Conservation (phyloP, 2,329 filamentous ascomycete species). For the Bisporella sp. region DNA sequence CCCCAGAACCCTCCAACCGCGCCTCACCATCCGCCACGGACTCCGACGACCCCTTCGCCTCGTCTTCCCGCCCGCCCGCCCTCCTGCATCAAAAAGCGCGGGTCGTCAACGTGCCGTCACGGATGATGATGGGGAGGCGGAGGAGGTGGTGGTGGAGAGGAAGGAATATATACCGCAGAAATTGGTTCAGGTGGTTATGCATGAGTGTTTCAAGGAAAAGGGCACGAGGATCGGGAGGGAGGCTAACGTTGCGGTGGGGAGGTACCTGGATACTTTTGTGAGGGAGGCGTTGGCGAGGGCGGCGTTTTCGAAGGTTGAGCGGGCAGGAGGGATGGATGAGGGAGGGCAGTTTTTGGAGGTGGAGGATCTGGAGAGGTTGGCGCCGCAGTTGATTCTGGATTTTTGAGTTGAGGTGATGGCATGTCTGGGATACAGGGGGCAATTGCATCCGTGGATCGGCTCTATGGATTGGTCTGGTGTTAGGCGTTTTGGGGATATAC, state of each 20-base stretch:
- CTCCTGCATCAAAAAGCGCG: not conserved
- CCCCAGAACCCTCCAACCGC: conserved; percentile 8
- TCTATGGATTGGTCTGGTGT: too few relatives aligned
- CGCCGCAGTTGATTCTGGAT: conserved; percentile 79
- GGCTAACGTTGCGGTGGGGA: conserved; percentile 68
- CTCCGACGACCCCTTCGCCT: conserved; percentile 1
- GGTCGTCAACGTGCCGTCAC: not conserved
- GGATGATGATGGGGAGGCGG: conserved; percentile 3
- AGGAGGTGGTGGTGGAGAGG: conserved; percentile 5
- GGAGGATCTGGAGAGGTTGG: conserved; percentile 83
- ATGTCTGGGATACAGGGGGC: too few relatives aligned
- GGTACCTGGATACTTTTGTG: conserved; percentile 89
- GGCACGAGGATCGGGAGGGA: conserved; percentile 69
- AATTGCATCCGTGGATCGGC: too few relatives aligned
- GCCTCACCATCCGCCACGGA: not conserved
- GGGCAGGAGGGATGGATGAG: conserved; percentile 22
- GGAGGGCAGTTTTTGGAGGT: conserved; percentile 63
- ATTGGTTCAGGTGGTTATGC: conserved; percentile 68
- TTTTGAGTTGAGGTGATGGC: conserved; percentile 44
- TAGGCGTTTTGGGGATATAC: too few relatives aligned
- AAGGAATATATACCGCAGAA: conserved; percentile 54
- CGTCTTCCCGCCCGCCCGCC: not conserved
- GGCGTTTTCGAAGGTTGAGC: conserved; percentile 56
- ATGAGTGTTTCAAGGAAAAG: conserved; percentile 67
- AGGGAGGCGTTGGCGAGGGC: conserved; percentile 80